These are phyloP conservation scores for Boechera divaricarpa DNA, from an alignment of 345 rosid genomes.

Conservation along the genomic window DNA sequence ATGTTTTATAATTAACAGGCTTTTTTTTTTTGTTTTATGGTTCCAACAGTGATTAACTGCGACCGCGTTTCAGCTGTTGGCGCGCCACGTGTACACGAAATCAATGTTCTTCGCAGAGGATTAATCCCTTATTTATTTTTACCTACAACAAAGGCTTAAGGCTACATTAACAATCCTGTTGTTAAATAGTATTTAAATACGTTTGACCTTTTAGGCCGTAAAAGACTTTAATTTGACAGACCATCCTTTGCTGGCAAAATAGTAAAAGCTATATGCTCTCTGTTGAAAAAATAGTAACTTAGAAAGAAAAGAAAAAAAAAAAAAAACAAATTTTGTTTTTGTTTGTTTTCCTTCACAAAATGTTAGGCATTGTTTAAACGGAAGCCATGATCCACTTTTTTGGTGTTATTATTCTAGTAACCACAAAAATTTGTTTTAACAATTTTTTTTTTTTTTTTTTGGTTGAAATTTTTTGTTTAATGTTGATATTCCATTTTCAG, in stretches of 20 bases:
- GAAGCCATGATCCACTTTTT: conserved; percentile 7
- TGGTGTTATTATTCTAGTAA: neutral
- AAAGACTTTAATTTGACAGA: conserved; percentile 11
- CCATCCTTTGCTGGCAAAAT: conserved; percentile 28
- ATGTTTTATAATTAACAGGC: neutral
- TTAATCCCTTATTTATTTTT: conserved; percentile 11
- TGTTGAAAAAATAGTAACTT: neutral
- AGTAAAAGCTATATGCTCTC: conserved; percentile 13
- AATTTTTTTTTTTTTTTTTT: too few relatives aligned
- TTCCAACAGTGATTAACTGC: conserved; percentile 32
- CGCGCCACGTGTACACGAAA: conserved; percentile 30
- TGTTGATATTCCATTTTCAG: neutral
- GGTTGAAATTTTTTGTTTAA: neutral
- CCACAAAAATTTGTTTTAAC: too few relatives aligned
- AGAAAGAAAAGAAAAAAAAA: neutral
- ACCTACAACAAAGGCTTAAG: conserved; percentile 1
- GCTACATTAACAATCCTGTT: conserved; percentile 15
- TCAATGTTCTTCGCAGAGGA: neutral
- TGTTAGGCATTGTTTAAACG: neutral
- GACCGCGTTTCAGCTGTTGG: conserved; percentile 43
- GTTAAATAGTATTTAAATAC: neutral
- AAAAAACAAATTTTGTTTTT: neutral
- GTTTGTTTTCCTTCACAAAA: neutral
- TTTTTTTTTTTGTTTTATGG: conserved; percentile 24
- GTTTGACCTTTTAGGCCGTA: conserved; percentile 16